Percentiles rank a stretch among this genome's conserved stretches.
phyloP scores from a whole-genome alignment of 768 basidiomycete species.

The Lactarius indigo region DNA sequence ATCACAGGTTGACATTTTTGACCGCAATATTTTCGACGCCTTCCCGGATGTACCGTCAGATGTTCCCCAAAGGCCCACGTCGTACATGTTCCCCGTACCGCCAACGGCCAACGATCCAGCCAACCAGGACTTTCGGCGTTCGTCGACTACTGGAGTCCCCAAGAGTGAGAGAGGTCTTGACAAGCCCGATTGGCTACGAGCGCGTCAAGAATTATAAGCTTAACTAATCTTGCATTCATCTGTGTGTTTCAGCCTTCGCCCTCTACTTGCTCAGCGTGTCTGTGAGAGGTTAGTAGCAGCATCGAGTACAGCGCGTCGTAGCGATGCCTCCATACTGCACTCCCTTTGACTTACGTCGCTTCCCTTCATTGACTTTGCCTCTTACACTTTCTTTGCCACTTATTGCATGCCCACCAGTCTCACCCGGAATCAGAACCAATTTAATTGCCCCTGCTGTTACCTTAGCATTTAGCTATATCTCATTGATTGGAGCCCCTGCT shows the following conservation, averaged over 20 bases:
- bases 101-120: conserved; percentile 3
- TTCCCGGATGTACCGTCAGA: conserved; percentile 68
- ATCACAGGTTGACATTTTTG: conserved; percentile 44
- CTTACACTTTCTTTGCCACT: conserved; percentile 6
- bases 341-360: background rate
- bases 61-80: conserved; percentile 27
- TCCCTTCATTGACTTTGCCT: background rate
- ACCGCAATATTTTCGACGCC: conserved; percentile 60
- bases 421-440: conserved; percentile 10
- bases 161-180: conserved; percentile 1
- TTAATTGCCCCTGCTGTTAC: conserved; percentile 12
- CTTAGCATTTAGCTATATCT: conserved; percentile 9
- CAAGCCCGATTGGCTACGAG: conserved; percentile 11
- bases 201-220: background rate
- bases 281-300: background rate
- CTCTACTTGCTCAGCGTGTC: conserved; percentile 1
- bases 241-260: background rate
- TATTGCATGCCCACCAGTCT: conserved; percentile 2
- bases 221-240: background rate
- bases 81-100: conserved; percentile 16
- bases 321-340: background rate
- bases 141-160: conserved; percentile 9
- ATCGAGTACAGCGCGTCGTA: background rate
- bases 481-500: conserved; percentile 11
- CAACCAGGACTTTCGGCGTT: conserved; percentile 14